Evolutionary conservation across 495 filamentous ascomycete genomes (phyloP), one percentile per base, ranked within the genome.

Genomic region (Aspergillus biplanus): DNA sequence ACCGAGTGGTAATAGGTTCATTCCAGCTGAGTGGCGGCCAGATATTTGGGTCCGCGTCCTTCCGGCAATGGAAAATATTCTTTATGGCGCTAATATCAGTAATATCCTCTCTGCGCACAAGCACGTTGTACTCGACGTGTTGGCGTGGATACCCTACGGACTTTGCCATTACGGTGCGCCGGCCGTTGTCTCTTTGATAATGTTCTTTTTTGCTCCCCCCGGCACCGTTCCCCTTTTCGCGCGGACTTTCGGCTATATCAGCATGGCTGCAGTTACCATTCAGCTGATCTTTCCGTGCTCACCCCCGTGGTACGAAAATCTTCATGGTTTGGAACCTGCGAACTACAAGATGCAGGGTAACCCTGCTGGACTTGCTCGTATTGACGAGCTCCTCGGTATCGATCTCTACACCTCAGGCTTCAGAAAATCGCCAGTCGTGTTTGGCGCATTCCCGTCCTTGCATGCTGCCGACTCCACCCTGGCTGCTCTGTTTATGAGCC

Each of bases 91-190:
- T 34, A 97, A 97, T 78, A 85, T 98, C 53, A 96, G 92, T 79
- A 97, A 96, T 74, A 95, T 97, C 61, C 86, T 98, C 49, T 95
- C 93, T 5, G 90, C 92, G 32, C 92, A 97, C 75, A 90, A 90
- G 52, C 86, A 89, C 76, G 84, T 88, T 9, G 78, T 92, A 52
- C 83, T 98, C 39, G 92, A 96, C 65, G 75, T 98, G 59, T 76
- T 98, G 58, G 94, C 94, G 39, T 97, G 94, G 93, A 71, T 98
- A 47, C 94, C 93, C 15, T 98, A 98, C 69, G 93, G 93, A 32
- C 75, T 97, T 47, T 88, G 89, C 61, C 93, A 98, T 72, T 97
- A 92, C 71, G 91, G 86, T 15, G 89, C 88, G 12, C 93, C 93
- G 12, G 83, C 88, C 60, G 82, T 97, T 56, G 89, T 86, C 78